A percentile compares a stretch with the other conserved stretches of the same genome.
phyloP scores from a whole-genome alignment of 257 asterid genomes.

The Solanum bukasovii region DNA sequence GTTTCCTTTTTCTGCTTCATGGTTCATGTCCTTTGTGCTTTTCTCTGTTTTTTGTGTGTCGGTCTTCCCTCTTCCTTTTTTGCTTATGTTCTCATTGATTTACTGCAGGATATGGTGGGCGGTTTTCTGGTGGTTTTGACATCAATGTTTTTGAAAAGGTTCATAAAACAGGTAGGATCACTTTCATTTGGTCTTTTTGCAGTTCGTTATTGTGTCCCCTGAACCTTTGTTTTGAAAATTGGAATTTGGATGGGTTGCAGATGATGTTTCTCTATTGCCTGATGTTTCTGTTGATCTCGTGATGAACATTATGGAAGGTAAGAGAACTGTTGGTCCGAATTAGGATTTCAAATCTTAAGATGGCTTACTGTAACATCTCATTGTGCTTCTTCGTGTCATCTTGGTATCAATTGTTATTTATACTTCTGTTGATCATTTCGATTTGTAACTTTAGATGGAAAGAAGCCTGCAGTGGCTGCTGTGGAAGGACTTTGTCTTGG shows the following conservation, averaged over 20 bases:
- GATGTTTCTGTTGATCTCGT: slow-evolving; percentile 48
- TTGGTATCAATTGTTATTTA: neutral
- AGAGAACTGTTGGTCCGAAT: neutral
- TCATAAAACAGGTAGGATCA: slow-evolving; percentile 50
- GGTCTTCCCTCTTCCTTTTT: slow-evolving; percentile 17
- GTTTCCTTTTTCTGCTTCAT: neutral
- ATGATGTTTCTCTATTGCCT: slow-evolving; percentile 60
- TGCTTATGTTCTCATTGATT: neutral
- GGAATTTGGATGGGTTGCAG: slow-evolving; percentile 34
- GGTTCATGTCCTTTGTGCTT: neutral
- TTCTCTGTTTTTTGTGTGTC: neutral
- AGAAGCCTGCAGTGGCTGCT: slow-evolving; percentile 93
- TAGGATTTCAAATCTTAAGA: neutral
- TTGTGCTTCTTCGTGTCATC: neutral
- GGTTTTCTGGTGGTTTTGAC: slow-evolving; percentile 94
- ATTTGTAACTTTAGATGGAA: slow-evolving; percentile 47
- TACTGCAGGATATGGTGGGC: slow-evolving; percentile 56
- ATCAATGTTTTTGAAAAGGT: slow-evolving; percentile 69
- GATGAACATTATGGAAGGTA: slow-evolving; percentile 68
- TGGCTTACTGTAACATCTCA: neutral
- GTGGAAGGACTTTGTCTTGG: slow-evolving; percentile 95
- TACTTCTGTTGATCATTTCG: slow-evolving; percentile 4
- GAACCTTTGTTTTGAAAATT: slow-evolving; percentile 1
- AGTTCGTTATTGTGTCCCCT: neutral
- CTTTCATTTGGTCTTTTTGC: neutral